Evolutionary conservation across 75 land plant species (phyloP).

Genomic region (Pinus taeda): DNA sequence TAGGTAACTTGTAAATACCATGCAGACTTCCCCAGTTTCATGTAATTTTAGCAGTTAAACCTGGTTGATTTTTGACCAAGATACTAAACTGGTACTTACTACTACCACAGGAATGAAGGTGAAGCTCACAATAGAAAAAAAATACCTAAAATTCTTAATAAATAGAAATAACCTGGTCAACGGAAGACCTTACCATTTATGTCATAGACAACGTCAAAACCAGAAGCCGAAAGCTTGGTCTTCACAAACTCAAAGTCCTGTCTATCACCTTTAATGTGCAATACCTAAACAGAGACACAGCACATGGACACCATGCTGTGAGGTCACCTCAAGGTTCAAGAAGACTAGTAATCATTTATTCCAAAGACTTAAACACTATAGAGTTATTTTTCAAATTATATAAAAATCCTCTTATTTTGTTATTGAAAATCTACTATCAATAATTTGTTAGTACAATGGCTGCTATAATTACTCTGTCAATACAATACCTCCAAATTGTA

Average conservation of each 20-base stretch:
- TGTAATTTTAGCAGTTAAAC: background rate
- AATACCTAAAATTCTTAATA: background rate
- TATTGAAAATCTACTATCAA: background rate
- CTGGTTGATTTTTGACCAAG: no score
- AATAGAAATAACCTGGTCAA: background rate
- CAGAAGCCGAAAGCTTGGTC: constrained; percentile 67
- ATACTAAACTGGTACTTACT: background rate
- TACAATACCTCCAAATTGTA: background rate
- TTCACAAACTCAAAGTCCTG: constrained; percentile 88
- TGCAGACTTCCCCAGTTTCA: background rate
- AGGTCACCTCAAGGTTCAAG: background rate
- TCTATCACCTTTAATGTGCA: constrained; percentile 95
- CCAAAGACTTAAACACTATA: background rate
- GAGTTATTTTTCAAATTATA: no score
- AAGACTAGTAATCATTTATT: background rate
- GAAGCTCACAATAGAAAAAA: background rate
- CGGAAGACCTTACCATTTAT: constrained; percentile 67
- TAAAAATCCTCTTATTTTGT: no score
- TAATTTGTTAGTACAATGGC: background rate
- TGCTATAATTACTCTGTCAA: background rate
- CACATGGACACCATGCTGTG: background rate
- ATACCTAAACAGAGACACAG: constrained; percentile 37
- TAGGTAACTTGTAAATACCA: background rate
- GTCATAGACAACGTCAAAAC: constrained; percentile 95
- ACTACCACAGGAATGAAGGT: background rate